Percentiles rank a stretch among this genome's conserved stretches.
phyloP scores from a whole-genome alignment of 306 rosid species.

The Fragaria ananassa region DNA sequence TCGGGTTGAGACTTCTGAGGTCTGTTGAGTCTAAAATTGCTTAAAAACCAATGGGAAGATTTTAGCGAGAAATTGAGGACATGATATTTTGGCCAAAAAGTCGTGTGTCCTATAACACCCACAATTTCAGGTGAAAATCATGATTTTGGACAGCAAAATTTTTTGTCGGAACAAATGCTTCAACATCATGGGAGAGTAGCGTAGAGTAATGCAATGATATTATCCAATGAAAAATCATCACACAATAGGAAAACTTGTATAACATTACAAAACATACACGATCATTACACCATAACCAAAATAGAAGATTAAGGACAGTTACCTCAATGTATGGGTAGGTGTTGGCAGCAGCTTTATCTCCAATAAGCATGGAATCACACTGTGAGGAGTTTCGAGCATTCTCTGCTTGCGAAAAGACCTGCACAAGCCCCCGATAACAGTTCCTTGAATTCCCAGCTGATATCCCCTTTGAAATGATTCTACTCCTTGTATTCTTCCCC shows the following conservation, averaged over 20 bases:
- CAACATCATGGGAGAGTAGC: neutral
- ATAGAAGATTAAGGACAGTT: constrained; percentile 1
- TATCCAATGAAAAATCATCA: neutral
- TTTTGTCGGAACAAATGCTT: neutral
- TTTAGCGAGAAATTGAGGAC: neutral
- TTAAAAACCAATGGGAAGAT: neutral
- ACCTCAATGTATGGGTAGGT: constrained; percentile 94
- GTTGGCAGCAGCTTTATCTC: constrained; percentile 86
- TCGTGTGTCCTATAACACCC: neutral
- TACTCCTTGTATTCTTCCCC: constrained; percentile 83
- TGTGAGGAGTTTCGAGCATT: constrained; percentile 86
- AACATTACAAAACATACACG: neutral
- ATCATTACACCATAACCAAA: constrained; percentile 10
- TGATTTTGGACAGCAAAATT: neutral
- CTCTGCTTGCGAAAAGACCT: constrained; percentile 79
- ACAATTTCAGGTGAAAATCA: neutral
- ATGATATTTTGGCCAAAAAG: neutral
- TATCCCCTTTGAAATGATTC: constrained; percentile 92
- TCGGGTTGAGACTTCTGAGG: neutral
- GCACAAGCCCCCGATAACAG: constrained; percentile 90
- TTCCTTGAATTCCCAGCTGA: constrained; percentile 83
- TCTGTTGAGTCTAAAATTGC: neutral
- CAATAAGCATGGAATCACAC: constrained; percentile 96
- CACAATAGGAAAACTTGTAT: neutral
- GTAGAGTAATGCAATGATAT: too few species aligned